These are phyloP conservation scores for Phytophthora fragariae DNA, from an alignment of 352 stramenopile genomes.

Conservation along the genomic window DNA sequence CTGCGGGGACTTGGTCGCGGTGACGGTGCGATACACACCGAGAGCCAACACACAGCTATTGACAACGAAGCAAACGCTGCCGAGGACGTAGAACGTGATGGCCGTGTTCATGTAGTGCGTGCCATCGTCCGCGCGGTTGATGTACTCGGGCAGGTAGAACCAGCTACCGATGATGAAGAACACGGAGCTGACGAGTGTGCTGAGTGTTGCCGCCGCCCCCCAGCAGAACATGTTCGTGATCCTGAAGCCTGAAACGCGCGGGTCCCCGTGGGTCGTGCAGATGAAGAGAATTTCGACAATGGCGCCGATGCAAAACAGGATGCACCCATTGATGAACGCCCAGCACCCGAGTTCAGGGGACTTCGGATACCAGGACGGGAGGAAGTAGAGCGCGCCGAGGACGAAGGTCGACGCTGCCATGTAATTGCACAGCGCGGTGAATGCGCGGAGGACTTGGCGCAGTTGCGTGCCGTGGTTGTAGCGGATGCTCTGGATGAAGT, in stretches of 20 bases:
- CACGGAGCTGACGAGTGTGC: background rate
- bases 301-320: background rate
- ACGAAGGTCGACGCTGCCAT: background rate
- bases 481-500: slow-evolving; percentile 2
- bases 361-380: background rate
- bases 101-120: slow-evolving; percentile 66
- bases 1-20: background rate
- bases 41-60: background rate
- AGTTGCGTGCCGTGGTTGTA: background rate
- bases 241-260: slow-evolving; percentile 2
- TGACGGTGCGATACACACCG: background rate
- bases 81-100: slow-evolving; percentile 45
- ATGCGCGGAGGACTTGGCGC: background rate
- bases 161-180: slow-evolving; percentile 2
- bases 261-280: background rate
- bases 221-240: background rate
- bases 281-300: slow-evolving; percentile 1
- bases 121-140: slow-evolving; percentile 44
- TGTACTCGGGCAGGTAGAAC: background rate
- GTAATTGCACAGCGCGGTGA: background rate
- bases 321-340: background rate
- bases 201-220: background rate
- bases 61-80: slow-evolving; percentile 3
- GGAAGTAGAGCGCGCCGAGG: slow-evolving; percentile 1
- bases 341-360: background rate